phyloP scores from a whole-genome alignment of 2,329 filamentous ascomycete genomes.

The Alternaria sp. region DNA sequence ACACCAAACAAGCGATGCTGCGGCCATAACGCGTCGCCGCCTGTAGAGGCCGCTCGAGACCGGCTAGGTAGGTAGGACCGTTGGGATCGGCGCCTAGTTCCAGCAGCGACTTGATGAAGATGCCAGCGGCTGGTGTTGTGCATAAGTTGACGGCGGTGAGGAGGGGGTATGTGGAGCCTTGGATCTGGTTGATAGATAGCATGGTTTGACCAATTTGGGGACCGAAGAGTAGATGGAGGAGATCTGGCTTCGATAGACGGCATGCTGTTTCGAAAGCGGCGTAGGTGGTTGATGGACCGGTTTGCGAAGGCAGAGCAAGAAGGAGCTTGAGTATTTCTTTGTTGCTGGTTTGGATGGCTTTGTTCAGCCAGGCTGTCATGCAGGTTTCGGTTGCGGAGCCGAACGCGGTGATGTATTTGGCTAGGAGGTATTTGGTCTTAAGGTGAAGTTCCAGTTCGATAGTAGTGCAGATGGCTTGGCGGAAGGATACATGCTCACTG shows the following conservation, averaged over 20 bases:
- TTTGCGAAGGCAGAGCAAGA: accelerated
- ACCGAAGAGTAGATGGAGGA: background rate
- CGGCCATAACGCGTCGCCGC: background rate
- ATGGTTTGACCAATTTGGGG: background rate
- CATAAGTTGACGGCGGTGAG: background rate
- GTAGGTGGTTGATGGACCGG: background rate
- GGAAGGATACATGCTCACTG: background rate
- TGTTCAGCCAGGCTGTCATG: background rate
- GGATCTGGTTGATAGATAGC: background rate
- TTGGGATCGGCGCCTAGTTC: background rate
- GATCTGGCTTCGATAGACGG: background rate
- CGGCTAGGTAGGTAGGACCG: background rate
- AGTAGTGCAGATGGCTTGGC: background rate
- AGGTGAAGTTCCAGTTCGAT: background rate
- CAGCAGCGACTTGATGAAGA: background rate
- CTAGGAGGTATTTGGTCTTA: background rate
- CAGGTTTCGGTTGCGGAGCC: background rate
- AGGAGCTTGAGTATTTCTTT: background rate
- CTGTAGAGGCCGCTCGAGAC: background rate
- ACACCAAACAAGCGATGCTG: background rate
- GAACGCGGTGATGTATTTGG: background rate
- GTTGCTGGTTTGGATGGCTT: background rate
- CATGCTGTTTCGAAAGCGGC: background rate
- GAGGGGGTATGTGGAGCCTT: background rate
- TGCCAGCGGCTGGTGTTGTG: too few relatives aligned